Evolutionary conservation across 495 filamentous ascomycete species (phyloP).

Genomic region (Melanomma pulvis-pyrius): DNA sequence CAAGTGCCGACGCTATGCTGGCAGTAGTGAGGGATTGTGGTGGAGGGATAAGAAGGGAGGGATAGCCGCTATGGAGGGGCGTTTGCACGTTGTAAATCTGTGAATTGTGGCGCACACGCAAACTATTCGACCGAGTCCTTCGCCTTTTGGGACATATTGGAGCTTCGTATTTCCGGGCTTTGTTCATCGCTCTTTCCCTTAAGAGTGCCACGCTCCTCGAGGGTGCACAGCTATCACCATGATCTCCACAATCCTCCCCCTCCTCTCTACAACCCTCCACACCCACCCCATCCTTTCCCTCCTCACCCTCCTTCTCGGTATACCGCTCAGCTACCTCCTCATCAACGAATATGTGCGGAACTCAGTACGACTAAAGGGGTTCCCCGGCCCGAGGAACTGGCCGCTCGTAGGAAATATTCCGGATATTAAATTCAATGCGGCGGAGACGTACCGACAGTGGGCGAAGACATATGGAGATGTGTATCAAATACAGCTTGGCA

Average conservation of each 20-base stretch:
- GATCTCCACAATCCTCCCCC: slow-evolving; percentile 30
- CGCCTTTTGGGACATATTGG: too few species aligned
- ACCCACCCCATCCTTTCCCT: slow-evolving; percentile 14
- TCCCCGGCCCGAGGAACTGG: slow-evolving; percentile 59
- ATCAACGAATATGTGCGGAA: slow-evolving; percentile 28
- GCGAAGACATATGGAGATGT: slow-evolving; percentile 60
- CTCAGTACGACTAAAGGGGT: slow-evolving; percentile 23
- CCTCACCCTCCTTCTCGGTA: slow-evolving; percentile 16
- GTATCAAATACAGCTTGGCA: slow-evolving; percentile 68
- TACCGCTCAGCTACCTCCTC: slow-evolving; percentile 23
- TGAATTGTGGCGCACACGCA: neutral
- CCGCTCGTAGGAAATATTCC: slow-evolving; percentile 66
- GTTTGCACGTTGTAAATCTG: neutral
- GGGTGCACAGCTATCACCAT: neutral
- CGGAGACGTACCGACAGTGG: slow-evolving; percentile 64
- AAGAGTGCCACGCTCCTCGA: too few species aligned
- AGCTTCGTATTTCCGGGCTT: too few species aligned
- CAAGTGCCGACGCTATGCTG: slow-evolving; percentile 8
- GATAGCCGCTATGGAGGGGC: neutral
- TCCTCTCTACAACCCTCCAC: slow-evolving; percentile 5
- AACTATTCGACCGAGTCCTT: too few species aligned
- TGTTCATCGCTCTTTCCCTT: too few species aligned
- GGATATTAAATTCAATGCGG: slow-evolving; percentile 61
- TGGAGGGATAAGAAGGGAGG: neutral
- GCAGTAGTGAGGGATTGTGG: neutral